Base-by-base conservation (phyloP, 148 eudicot species). In the Simmondsia chinensis region DNA sequence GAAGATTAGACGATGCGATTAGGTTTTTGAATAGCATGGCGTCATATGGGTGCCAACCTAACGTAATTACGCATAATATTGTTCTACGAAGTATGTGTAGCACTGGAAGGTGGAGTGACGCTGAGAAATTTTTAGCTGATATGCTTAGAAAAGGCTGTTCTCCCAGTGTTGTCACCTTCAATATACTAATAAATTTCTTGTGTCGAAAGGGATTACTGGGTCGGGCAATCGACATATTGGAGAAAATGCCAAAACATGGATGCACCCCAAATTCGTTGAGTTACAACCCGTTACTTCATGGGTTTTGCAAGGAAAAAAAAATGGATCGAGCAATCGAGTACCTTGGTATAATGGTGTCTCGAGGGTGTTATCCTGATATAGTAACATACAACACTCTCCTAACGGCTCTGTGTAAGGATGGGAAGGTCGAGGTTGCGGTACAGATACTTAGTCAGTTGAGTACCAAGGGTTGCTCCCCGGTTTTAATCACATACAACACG, bases 311-410 rank as follows among this genome's bases (percentile, higher is more conserved):
- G 64, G 82, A 66, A 35, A 82, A 74, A 63, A 77, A 77, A 49
- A 66, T 77, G 82, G 82, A 74, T 27, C 55, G 76, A 38, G 85
- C 82, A 8, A 73, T 77, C 23, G 82, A 77, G 60, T 82, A 77
- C 48, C 56, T 82, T 37, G 82, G 66, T 9, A 43, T 69, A 13
- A 82, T 82, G 91, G 77, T 69, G 9, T 82, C 82, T 15, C 61
- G 82, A 24, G 85, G 82, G 1, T 74, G 85, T 45, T 74, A 74
- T 51, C 85, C 91, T 3, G 79, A 82, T 59, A 82, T 82, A 39
- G 82, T 82, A 25, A 82, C 91, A 5, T 82, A 82, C 48, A 82
- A 77, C 48, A 82, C 82, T 2, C 52, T 82, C 10, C 74, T 82
- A 2, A 74, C 79, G 0, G 79, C 77, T 52, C 61, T 82, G 47